Base-by-base conservation (phyloP, 495 filamentous ascomycete species). In the Umbilicaria muhlenbergii region DNA sequence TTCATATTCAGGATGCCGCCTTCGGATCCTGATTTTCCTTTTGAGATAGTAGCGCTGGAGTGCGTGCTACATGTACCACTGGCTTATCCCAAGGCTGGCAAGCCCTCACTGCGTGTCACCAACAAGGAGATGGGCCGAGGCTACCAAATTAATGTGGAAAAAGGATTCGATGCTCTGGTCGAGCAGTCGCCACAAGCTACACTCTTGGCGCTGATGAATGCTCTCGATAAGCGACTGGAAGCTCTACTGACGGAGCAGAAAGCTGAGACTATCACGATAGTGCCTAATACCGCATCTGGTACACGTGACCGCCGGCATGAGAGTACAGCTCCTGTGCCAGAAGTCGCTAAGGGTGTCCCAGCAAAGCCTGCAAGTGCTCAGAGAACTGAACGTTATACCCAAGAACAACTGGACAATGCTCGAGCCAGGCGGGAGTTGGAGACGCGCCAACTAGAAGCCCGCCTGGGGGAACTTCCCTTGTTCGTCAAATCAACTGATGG, bases 11-110 rank as follows among this genome's bases (percentile, higher is more conserved):
- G 64, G 16, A 50, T 94, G 43, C 60, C 58, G 12, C 87, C 87
- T 5, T 88, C 84, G n/a, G 87, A 92, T 54, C 85, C 85, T 0
- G 85, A 92, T 54, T 89, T 89, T 47, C 79, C 85, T 5, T 92
- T 83, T 47, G 81, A 87, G 16, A 62, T 92, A 47, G 17, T 24
- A 18, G 66, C 66, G 16, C 62, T 92, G n/a, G 66, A 81, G 44
- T 87, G 85, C 53, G 64, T 74, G 2, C 64, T 94, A n/a, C 69
- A 63, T 41, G 70, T 94, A 7, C 84, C 86, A 1, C 45, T 41
- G 0, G 57, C 54, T 11, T 91, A 85, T 55, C 82, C 83, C 2
- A 46, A 41, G 11, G 50, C 55, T 28, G 63, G 53, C 11, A 60
- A 63, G 13, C 80, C 86, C 2, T 60, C 59, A 32, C 62, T 93